Evolutionary conservation across 805 yeast species (phyloP).

Genomic region (Myxozyma lipomycoides): DNA sequence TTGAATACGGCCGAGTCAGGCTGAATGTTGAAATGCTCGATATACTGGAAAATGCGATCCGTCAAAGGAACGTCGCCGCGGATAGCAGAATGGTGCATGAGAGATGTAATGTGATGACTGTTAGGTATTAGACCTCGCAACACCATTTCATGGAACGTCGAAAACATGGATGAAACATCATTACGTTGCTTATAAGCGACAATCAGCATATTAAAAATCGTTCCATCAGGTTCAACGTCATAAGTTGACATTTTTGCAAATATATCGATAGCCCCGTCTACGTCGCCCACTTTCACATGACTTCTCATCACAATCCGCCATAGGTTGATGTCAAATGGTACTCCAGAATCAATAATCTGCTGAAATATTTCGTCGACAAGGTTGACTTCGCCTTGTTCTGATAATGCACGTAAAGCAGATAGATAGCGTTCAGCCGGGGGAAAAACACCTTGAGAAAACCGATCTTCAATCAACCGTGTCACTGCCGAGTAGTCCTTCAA

Average conservation of each 20-base stretch:
- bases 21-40: constrained; percentile 3
- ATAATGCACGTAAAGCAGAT: constrained; percentile 21
- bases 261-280: constrained; percentile 11
- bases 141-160: constrained; percentile 12
- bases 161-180: constrained; percentile 15
- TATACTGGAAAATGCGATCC: constrained; percentile 10
- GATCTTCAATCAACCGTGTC: constrained; percentile 20
- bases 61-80: constrained; percentile 12
- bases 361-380: constrained; percentile 12
- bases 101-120: constrained; percentile 15
- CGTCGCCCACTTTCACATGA: constrained; percentile 17
- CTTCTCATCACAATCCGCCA: constrained; percentile 16
- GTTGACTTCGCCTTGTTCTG: constrained; percentile 16
- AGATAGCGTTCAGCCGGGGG: constrained; percentile 18
- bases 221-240: constrained; percentile 12
- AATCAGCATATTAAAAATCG: constrained; percentile 16
- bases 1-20: constrained; percentile 17
- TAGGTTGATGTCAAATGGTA: constrained; percentile 1
- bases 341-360: constrained; percentile 7
- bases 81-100: constrained; percentile 17
- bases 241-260: constrained; percentile 8
- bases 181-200: constrained; percentile 10
- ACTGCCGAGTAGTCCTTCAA: constrained; percentile 11
- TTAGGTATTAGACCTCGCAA: constrained; percentile 7
- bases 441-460: constrained; percentile 1